Evolutionary conservation across 2,329 filamentous ascomycete genomes (phyloP), one percentile per base, ranked within the genome.

Genomic region (Stachybotrys elegans): DNA sequence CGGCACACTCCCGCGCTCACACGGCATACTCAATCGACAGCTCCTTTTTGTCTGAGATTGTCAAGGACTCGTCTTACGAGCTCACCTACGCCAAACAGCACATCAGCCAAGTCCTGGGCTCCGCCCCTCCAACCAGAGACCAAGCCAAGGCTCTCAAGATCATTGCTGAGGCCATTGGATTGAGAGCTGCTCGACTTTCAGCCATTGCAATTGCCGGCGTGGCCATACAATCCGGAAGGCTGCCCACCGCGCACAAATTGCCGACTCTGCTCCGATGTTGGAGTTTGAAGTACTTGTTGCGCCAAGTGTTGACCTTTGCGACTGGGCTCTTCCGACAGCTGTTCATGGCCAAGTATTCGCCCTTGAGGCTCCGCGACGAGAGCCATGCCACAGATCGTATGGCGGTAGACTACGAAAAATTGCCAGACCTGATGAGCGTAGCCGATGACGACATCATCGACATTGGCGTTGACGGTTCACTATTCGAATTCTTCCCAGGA

Each of bases 401-500:
- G 14, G 14, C 9, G 9, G 9, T 9, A 14, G 25, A 29, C 14
- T 8, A 8, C 25, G 25, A 14, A 9, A 14, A 29, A 8, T 29
- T 14, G 14, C 25, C 25, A 29, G 25, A 29, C 14, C 14, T 29
- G 25, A n/a, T n/a, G n/a, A n/a, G n/a, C n/a, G n/a, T 40, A 37
- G 21, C 32, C 34, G 25, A 17, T 2, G 41, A 39, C 2, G 66
- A 79, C 12, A 71, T 82, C 5, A 59, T 69, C 29, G 84, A 88
- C 52, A 72, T 88, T 44, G 84, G 84, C 48, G 83, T 88, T 5
- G 84, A 88, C 55, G 84, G 84, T 32, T 83, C 77, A 47, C 63
- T 88, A 38, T 81, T 87, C 3, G 84, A 88, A 57, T 86, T 84
- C 60, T 87, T 86, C 55, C 84, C 84, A 6, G 73, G 73, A 38